Base-by-base conservation (phyloP, 2,329 filamentous ascomycete genomes). In the Canariomyces notabilis region DNA sequence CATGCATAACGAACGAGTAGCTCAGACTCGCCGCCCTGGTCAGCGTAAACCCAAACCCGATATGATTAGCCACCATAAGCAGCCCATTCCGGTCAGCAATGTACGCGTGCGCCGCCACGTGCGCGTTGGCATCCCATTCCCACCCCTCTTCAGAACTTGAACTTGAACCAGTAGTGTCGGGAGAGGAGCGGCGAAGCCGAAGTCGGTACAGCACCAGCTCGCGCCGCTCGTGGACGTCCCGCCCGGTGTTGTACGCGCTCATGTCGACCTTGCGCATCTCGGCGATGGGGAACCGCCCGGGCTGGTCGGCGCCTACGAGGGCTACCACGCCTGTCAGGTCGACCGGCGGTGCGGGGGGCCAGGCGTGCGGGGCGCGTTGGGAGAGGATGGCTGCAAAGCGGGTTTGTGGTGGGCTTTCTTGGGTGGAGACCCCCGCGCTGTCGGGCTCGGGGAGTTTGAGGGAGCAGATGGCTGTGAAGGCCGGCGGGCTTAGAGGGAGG, bases 191-290 rank as follows among this genome's bases (percentile, higher is more conserved):
- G n/a, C n/a, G n/a, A n/a, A n/a, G n/a, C n/a, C n/a, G 60, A 2
- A 75, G 65, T 0, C 74, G 70, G 50, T 79, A 79, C 5, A 75
- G 53, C 1, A 77, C 53, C 6, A 79, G 61, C 53, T 79, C 72
- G 15, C 72, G 66, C 5, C 69, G 63, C 29, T 76, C 73, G 4
- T 70, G 60, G 6, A 74, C 48, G 0, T 68, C 60, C 37, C 64
- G 68, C 0, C 52, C 64, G 7, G 59, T 56, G 53, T 79, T 79
- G 50, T 65, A 74, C 0, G 45, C 60, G 0, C 50, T 52, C 69
- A 79, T 72, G 55, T 78, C 74, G 6, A 79, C 75, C 60, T 77
- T 77, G 57, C 69, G 69, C 71, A 78, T 76, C 38, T 76, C 70
- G 2, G 77, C 62, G 0, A 69, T 62, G 6, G 76, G 76, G 46